These are phyloP conservation scores for Endocladia muricata DNA, from an alignment of 31 red algal species.

Conservation along the genomic window DNA sequence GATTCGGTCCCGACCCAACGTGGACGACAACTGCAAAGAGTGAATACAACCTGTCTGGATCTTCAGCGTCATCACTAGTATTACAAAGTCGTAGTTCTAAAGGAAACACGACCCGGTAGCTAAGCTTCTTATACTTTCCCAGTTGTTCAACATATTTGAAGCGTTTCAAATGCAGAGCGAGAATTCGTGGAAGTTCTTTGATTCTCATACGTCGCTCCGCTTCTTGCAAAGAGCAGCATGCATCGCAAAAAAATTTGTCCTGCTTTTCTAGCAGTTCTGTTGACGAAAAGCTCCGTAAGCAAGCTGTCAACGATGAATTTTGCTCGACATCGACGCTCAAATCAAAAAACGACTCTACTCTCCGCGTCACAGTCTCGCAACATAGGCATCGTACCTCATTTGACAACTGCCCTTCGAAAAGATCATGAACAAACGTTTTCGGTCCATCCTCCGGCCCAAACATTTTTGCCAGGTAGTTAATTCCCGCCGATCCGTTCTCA, in stretches of 20 bases:
- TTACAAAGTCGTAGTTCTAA: conserved; percentile 90
- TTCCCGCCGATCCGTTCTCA: background rate
- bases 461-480: background rate
- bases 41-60: conserved; percentile 85
- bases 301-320: conserved; percentile 82
- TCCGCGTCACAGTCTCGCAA: conserved; percentile 89
- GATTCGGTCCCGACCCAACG: conserved; percentile 94
- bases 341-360: conserved; percentile 93
- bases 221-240: conserved; percentile 94
- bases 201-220: conserved; percentile 91
- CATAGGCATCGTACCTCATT: conserved; percentile 95
- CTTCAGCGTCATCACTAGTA: conserved; percentile 87
- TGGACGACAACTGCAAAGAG: conserved; percentile 97
- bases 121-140: conserved; percentile 91
- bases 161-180: conserved; percentile 96
- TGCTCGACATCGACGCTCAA: conserved; percentile 95
- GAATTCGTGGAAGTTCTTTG: conserved; percentile 77
- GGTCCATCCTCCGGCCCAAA: background rate
- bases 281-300: conserved; percentile 89
- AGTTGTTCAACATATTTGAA: conserved; percentile 95
- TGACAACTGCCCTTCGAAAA: conserved; percentile 90
- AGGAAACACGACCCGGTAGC: conserved; percentile 93
- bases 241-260: conserved; percentile 97
- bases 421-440: conserved; percentile 88
- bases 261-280: conserved; percentile 85